Base-by-base conservation (phyloP, 1,284 basidiomycete genomes). In the Sparassis latifolia region DNA sequence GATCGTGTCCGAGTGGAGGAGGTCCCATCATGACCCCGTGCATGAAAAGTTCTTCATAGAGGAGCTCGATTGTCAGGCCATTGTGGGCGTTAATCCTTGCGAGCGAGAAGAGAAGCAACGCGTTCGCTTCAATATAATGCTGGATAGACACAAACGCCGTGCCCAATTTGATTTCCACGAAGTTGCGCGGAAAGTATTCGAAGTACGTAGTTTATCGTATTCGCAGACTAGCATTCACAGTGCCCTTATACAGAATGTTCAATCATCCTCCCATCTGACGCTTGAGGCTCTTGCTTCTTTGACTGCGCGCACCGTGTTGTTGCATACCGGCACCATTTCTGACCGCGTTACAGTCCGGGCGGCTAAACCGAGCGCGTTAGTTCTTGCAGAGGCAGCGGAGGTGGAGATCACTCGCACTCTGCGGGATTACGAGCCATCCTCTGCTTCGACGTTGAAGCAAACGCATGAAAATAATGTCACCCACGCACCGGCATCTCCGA, bases 281-380 rank as follows among this genome's bases (percentile, higher is more conserved):
- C 71, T 93, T 48, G 90, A 95, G 66, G 79, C 86, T 1, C 72
- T 93, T 9, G 78, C 79, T 5, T 83, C 86, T 5, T 71, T 72
- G 7, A 74, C 87, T 10, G 82, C 88, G 0, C 66, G 73, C 41
- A 60, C 66, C 44, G 62, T 70, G 3, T 66, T 81, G 12, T 44
- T 61, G 49, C 52, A 63, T 33, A 52, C 62, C 7, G 49, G 42
- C 4, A 54, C 51, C 1, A 29, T 47, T 7, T 44, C 66, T 4
- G 65, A 70, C 20, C 57, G 61, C 20, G 73, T 85, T 5, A 78
- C 73, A 0, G 75, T 92, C 30, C 76, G 77, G n/a, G 76, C 84
- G 5, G 78, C 83, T 9, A 94, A 94, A 64, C 88, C 89, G 2
- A 80, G 79, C 33, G 91, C 91, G 0, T 70, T 94, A 29, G 79